phyloP scores from a whole-genome alignment of 192 early-diverging fungal genomes.

The Neocallimastix lanati region DNA sequence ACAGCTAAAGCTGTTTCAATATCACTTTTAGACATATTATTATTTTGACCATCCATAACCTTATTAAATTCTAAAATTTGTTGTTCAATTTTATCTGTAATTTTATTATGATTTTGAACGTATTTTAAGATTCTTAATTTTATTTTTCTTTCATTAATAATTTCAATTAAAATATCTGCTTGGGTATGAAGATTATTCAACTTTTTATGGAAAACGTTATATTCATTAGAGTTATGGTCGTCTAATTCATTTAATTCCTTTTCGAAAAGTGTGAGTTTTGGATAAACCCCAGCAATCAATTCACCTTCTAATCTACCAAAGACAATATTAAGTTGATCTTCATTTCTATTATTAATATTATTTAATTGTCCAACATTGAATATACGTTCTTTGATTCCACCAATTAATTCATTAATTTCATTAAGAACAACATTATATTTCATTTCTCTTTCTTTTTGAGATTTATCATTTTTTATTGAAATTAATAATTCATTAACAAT shows the following conservation, averaged over 20 bases:
- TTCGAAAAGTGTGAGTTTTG: background rate
- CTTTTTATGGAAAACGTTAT: background rate
- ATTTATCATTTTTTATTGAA: background rate
- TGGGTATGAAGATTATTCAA: background rate
- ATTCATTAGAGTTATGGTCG: background rate
- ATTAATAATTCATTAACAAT: background rate
- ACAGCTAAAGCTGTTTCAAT: background rate
- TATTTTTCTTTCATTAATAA: background rate
- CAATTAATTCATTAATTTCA: background rate
- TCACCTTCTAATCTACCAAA: background rate
- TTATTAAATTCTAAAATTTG: background rate
- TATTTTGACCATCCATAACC: background rate
- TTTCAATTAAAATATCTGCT: background rate
- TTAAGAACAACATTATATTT: background rate
- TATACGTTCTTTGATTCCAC: background rate
- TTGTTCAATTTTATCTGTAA: background rate
- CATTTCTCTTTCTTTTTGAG: background rate
- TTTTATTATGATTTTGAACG: background rate
- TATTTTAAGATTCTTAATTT: background rate
- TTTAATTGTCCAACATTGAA: background rate
- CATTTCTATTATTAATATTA: background rate
- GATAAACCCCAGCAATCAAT: background rate
- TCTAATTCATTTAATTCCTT: background rate
- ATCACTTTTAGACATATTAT: background rate
- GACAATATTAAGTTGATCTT: background rate